Evolutionary conservation across 2,329 filamentous ascomycete species (phyloP).

Genomic region (Fusarium falciforme): DNA sequence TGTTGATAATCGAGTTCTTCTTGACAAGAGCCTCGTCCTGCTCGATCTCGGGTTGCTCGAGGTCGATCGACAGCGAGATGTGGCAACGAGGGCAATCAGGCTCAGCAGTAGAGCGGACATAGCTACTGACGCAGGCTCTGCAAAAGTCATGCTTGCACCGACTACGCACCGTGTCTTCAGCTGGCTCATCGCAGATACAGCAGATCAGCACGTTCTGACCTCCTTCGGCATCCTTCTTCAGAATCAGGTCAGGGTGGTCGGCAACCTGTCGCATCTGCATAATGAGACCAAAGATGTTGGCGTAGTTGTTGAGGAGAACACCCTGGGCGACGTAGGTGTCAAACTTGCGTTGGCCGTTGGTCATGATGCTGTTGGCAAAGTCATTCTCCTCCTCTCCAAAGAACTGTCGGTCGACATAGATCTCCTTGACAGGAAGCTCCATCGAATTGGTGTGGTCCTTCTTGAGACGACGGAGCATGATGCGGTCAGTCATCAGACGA

Average conservation of each 20-base stretch:
- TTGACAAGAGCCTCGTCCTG: slow-evolving; percentile 89
- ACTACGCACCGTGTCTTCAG: slow-evolving; percentile 93
- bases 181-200: slow-evolving; percentile 95
- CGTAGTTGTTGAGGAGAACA: slow-evolving; percentile 96
- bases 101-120: slow-evolving; percentile 80
- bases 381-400: slow-evolving; percentile 97
- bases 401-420: slow-evolving; percentile 92
- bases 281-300: slow-evolving; percentile 98
- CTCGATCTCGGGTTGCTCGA: slow-evolving; percentile 95
- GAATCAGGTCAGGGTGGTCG: slow-evolving; percentile 92
- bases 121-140: slow-evolving; percentile 55
- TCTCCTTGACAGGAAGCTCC: slow-evolving; percentile 95
- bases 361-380: slow-evolving; percentile 96
- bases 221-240: slow-evolving; percentile 87
- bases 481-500: slow-evolving; percentile 87
- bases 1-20: slow-evolving; percentile 97
- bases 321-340: slow-evolving; percentile 95
- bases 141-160: slow-evolving; percentile 86
- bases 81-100: slow-evolving; percentile 92
- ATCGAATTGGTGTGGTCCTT: slow-evolving; percentile 93
- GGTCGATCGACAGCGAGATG: slow-evolving; percentile 87
- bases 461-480: slow-evolving; percentile 97
- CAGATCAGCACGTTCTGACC: slow-evolving; percentile 93
- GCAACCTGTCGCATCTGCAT: slow-evolving; percentile 99
- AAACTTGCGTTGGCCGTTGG: slow-evolving; percentile 86